phyloP scores from a whole-genome alignment of 257 asterid species.

The Handroanthus guayacan region DNA sequence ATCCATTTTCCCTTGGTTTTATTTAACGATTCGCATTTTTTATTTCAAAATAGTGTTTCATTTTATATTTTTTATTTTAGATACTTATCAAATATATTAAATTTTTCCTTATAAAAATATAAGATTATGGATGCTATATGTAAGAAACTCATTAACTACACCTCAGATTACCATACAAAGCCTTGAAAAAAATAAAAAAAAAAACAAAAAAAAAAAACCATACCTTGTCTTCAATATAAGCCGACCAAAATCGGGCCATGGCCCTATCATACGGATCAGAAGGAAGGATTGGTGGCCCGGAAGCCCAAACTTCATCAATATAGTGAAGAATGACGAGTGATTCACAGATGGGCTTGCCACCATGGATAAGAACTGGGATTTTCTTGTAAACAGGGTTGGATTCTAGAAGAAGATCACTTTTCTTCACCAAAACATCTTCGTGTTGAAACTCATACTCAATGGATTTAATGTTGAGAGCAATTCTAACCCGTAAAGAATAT shows the following conservation, averaged over 20 bases:
- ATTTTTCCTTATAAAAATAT: too few species aligned
- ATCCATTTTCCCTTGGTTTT: too few species aligned
- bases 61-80: too few species aligned
- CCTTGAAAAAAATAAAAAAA: too few species aligned
- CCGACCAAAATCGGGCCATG: slow-evolving; percentile 58
- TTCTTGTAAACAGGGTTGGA: slow-evolving; percentile 45
- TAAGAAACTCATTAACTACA: too few species aligned
- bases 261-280: slow-evolving; percentile 54
- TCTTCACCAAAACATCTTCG: background rate
- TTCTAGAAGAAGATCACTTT: slow-evolving; percentile 40
- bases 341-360: slow-evolving; percentile 41
- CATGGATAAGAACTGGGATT: slow-evolving; percentile 48
- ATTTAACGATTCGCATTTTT: too few species aligned
- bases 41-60: too few species aligned
- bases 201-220: too few species aligned
- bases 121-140: too few species aligned
- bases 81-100: too few species aligned
- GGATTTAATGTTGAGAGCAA: slow-evolving; percentile 49
- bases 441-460: slow-evolving; percentile 33
- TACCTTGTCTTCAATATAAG: slow-evolving; percentile 56
- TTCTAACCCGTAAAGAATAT: slow-evolving; percentile 33
- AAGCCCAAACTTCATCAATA: slow-evolving; percentile 49
- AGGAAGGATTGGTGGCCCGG: slow-evolving; percentile 51
- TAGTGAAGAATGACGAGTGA: slow-evolving; percentile 47
- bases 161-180: too few species aligned